Percentiles rank a stretch among this genome's conserved stretches.
phyloP scores from a whole-genome alignment of 306 rosid genomes.

The Mimosa pudica region DNA sequence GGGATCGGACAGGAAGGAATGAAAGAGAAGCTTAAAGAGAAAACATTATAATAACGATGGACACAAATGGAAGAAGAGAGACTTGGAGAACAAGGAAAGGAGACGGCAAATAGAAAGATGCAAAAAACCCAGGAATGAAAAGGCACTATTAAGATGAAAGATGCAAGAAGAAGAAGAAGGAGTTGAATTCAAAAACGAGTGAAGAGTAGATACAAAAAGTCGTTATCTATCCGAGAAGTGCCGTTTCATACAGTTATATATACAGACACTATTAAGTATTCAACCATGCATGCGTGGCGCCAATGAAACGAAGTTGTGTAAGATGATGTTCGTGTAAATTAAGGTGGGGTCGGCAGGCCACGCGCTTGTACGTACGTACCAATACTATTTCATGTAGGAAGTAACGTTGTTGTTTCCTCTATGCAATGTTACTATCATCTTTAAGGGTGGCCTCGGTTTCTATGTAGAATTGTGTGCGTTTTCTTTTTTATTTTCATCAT shows the following conservation, averaged over 20 bases:
- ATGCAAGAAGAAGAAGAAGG: neutral
- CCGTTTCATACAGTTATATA: neutral
- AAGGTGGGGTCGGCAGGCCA: neutral
- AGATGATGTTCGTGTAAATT: neutral
- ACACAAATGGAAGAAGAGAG: neutral
- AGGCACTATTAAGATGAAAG: no score
- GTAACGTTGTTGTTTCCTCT: no score
- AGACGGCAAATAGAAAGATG: neutral
- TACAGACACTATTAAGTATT: neutral
- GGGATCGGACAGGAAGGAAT: no score
- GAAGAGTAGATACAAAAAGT: neutral
- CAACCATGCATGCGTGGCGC: neutral
- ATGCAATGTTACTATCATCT: no score
- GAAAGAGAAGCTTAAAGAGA: neutral
- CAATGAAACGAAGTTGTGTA: neutral
- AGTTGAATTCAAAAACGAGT: constrained; percentile 44
- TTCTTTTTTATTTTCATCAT: no score
- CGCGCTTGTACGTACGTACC: neutral
- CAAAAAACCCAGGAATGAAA: constrained; percentile 3
- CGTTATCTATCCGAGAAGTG: neutral
- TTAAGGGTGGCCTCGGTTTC: no score
- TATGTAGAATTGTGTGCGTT: no score
- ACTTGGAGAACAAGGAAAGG: constrained; percentile 22
- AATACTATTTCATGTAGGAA: no score
- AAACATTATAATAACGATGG: neutral